These are phyloP conservation scores for Komagataella pastoris DNA, from an alignment of 805 yeast species.

Conservation along the genomic window DNA sequence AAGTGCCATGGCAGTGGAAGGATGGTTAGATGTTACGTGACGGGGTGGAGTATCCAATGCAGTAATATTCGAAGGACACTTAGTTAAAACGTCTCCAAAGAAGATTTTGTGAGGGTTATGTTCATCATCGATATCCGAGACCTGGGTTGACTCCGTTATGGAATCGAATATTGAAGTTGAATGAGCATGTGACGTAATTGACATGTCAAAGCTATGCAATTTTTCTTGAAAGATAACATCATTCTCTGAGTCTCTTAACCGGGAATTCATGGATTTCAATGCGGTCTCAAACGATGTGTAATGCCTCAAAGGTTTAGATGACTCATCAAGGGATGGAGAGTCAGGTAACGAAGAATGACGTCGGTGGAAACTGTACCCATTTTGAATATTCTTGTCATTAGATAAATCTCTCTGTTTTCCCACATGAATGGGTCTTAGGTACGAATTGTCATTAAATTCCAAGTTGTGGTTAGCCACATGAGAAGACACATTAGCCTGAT, in stretches of 20 bases:
- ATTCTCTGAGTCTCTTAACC: not conserved
- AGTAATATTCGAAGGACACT: not conserved
- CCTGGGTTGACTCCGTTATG: not conserved
- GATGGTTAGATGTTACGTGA: not conserved
- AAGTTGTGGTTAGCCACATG: not conserved
- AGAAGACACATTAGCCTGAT: not conserved
- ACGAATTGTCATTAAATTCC: not conserved
- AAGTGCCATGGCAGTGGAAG: not conserved
- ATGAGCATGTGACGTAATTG: not conserved
- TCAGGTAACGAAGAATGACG: slow-evolving; percentile 1
- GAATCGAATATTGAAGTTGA: not conserved
- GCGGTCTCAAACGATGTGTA: slow-evolving; percentile 18
- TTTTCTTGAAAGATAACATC: not conserved
- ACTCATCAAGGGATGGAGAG: not conserved
- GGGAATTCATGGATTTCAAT: slow-evolving; percentile 3
- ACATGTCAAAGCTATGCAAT: not conserved
- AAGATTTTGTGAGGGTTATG: not conserved
- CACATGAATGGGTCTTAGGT: not conserved
- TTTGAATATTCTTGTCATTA: not conserved
- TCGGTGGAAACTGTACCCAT: not conserved
- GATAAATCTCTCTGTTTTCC: not conserved
- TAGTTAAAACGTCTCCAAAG: not conserved
- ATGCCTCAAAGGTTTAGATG: slow-evolving; percentile 12
- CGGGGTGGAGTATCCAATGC: not conserved
- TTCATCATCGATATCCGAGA: not conserved